phyloP scores from a whole-genome alignment of 2,329 filamentous ascomycete genomes.

The Trichoderma harzianum region DNA sequence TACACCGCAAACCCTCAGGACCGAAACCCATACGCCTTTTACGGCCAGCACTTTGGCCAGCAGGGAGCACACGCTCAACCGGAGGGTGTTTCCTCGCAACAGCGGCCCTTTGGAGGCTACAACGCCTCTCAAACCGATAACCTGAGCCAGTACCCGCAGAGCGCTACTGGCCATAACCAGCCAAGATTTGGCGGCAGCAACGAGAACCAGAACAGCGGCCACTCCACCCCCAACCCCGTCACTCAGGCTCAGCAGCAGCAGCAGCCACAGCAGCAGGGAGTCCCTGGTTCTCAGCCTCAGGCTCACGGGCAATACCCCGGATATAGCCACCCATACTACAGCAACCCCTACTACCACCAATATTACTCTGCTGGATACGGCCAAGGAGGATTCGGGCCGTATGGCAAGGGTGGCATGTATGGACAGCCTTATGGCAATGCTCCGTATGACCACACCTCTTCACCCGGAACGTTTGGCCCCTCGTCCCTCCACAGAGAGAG shows the following conservation, averaged over 20 bases:
- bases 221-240: slow-evolving; percentile 84
- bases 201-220: slow-evolving; percentile 80
- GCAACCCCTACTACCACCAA: slow-evolving; percentile 60
- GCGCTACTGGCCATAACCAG: slow-evolving; percentile 54
- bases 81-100: slow-evolving; percentile 66
- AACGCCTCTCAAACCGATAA: slow-evolving; percentile 61
- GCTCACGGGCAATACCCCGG: slow-evolving; percentile 48
- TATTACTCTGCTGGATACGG: slow-evolving; percentile 57
- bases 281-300: slow-evolving; percentile 44
- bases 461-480: slow-evolving; percentile 54
- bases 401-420: slow-evolving; percentile 54
- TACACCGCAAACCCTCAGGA: slow-evolving; percentile 73
- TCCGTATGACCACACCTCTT: slow-evolving; percentile 54
- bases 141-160: slow-evolving; percentile 70
- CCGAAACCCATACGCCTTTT: slow-evolving; percentile 78
- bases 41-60: slow-evolving; percentile 59
- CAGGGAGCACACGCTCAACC: slow-evolving; percentile 63
- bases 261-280: slow-evolving; percentile 45
- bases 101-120: slow-evolving; percentile 77
- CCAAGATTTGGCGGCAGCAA: slow-evolving; percentile 57
- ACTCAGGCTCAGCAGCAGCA: slow-evolving; percentile 51
- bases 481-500: slow-evolving; percentile 53
- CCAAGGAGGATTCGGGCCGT: slow-evolving; percentile 52
- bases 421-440: slow-evolving; percentile 56
- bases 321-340: slow-evolving; percentile 57